Base-by-base conservation (phyloP, 805 yeast species). In the Saccharomycopsis vini region DNA sequence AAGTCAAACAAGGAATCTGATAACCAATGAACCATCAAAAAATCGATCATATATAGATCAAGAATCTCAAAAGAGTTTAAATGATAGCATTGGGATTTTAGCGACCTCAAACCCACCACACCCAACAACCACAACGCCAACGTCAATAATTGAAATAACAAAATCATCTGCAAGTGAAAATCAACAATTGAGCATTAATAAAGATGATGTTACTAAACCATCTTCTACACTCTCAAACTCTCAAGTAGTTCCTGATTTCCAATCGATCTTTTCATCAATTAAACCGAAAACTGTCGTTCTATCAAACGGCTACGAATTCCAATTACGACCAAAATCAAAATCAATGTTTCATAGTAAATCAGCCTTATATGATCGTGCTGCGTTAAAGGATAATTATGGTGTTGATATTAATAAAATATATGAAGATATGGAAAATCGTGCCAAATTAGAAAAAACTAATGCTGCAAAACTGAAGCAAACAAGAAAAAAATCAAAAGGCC, bases 351-450 rank as follows among this genome's bases (percentile, higher is more conserved):
- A 23, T 13, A 30, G 16, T 9, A 21, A 30, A 13, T 15, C 40
- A 5, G 20, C 12, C 10, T 21, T 32, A 13, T 16, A 18, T 10
- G 16, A 19, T 22, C n/a, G 31, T 4, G 28, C 16, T 3, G 3
- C 28, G n/a, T 5, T 32, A 18, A 16, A 37, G 23, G 29, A 12
- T 24, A 46, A 55, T 2, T 68, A 67, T 43, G 72, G 72, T 1
- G 58, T 68, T 41, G 57, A 63, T 39, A 58, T 69, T 21, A 61
- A 64, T 44, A 54, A 56, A n/a, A 49, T 69, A 3, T 53, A 62
- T 23, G 63, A 61, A 5, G 56, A 52, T 26, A 56, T 67, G 23
- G 64, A 60, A 22, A 19, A 20, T 46, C 51, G 3, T 50, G 56
- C 29, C 49, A 55, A 31, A 37, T 50, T 15, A 47, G 50, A 36